Conservation (phyloP, 108 stramenopile genomes). For the Stephanodiscus minutulus region DNA sequence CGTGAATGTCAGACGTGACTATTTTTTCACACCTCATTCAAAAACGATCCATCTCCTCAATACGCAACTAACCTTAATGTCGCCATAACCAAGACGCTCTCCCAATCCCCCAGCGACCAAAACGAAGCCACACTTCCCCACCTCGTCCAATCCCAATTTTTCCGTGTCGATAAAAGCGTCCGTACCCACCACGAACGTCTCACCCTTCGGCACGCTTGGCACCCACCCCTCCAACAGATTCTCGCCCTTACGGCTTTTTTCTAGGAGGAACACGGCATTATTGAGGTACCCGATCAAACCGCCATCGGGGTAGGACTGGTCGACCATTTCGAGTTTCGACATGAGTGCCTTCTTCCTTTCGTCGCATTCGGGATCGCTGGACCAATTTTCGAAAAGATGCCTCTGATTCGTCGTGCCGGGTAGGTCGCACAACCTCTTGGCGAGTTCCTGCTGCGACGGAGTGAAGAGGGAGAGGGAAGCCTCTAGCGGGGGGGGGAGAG, state of each 20-base stretch:
- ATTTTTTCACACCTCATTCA: not conserved
- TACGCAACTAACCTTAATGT: constrained; percentile 85
- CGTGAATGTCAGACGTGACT: not conserved
- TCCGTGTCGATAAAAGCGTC: constrained; percentile 63
- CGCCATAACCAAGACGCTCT: constrained; percentile 95
- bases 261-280: constrained; percentile 57
- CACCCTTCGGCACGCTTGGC: constrained; percentile 86
- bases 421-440: constrained; percentile 39
- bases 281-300: constrained; percentile 67
- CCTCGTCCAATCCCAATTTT: constrained; percentile 59
- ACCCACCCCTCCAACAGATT: constrained; percentile 96
- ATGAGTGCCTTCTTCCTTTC: constrained; percentile 47
- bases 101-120: constrained; percentile 97
- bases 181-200: constrained; percentile 69
- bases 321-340: constrained; percentile 59
- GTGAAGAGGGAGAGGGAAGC: constrained; percentile 38
- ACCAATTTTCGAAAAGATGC: constrained; percentile 65
- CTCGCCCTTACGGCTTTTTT: constrained; percentile 69
- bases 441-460: constrained; percentile 42
- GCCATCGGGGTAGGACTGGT: constrained; percentile 62
- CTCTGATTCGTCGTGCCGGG: constrained; percentile 54
- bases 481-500: constrained; percentile 32
- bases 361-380: constrained; percentile 10
- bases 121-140: constrained; percentile 81
- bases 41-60: not conserved